Evolutionary conservation across 1,139 yeast genomes (phyloP).

Genomic region (Blastobotrys ciferrii): DNA sequence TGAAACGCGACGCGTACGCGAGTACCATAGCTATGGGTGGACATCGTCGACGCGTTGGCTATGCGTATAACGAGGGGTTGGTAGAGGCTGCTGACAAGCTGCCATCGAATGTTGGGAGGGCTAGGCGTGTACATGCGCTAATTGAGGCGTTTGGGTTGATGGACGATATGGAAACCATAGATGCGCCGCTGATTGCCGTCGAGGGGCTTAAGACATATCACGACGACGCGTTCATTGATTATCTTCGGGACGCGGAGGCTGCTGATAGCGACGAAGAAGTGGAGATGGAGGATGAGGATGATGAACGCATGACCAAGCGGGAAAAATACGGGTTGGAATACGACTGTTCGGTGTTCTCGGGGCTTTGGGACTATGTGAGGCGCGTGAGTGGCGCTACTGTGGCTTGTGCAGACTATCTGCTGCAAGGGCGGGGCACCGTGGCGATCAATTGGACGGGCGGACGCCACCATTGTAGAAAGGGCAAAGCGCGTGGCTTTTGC

Average conservation of each 20-base stretch:
- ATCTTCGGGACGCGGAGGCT: constrained; percentile 32
- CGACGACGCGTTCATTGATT: constrained; percentile 40
- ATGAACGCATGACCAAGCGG: background rate
- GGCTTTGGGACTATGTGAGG: constrained; percentile 50
- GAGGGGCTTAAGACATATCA: constrained; percentile 42
- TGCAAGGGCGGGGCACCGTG: constrained; percentile 29
- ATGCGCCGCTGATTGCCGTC: constrained; percentile 25
- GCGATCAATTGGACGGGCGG: constrained; percentile 81
- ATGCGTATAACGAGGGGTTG: constrained; percentile 33
- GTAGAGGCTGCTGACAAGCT: constrained; percentile 44
- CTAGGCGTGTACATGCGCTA: constrained; percentile 46
- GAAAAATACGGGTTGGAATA: constrained; percentile 41
- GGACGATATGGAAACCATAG: constrained; percentile 17
- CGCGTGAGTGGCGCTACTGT: constrained; percentile 60
- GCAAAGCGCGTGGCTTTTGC: constrained; percentile 68
- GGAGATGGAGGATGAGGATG: constrained; percentile 4
- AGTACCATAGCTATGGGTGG: too few species aligned
- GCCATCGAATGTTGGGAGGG: constrained; percentile 55
- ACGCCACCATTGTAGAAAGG: constrained; percentile 62
- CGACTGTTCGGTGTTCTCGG: constrained; percentile 66
- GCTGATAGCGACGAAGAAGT: constrained; percentile 20
- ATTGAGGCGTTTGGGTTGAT: constrained; percentile 45
- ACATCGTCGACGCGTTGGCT: constrained; percentile 29
- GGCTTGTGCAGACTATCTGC: constrained; percentile 45
- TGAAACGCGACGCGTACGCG: too few species aligned